Evolutionary conservation across 805 yeast genomes (phyloP), one percentile per base, ranked within the genome.

Genomic region (Schwanniomyces polymorphus): DNA sequence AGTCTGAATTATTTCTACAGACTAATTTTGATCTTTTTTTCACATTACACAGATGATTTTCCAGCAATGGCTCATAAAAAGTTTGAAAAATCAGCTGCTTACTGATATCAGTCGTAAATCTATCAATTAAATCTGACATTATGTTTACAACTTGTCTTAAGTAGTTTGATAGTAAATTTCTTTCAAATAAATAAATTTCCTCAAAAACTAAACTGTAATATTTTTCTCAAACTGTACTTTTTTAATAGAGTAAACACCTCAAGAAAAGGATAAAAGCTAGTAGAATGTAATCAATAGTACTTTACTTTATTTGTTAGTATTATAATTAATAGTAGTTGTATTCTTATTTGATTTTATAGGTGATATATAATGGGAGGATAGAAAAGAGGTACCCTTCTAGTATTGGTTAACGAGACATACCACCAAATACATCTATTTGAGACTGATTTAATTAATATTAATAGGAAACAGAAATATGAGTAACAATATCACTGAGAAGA

Each of bases 1-100:
- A 18, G 38, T 68, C 70, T 17, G 48, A 34, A 42, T 63, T 59
- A 14, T 53, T 41, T 41, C 57, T 48, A 27, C 52, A 45, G 8
- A 46, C 56, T 27, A 57, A 44, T 33, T 43, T 44, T 14, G 42
- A 38, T 27, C 34, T 28, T 17, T 23, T 25, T 10, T 31, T 18
- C n/a, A 45, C 26, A 8, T 26, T 23, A 11, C 39, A 29, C 18
- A 29, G 25, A 18, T 27, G 11, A 4, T 39, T 27, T 17, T 23
- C 27, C 26, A 26, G 10, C 18, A 27, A 21, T 31, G 43, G 27
- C 25, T 26, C 40, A 33, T 35, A 7, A 41, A 50, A 48, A 14
- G 46, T 42, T 7, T 40, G 44, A 43, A 53, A 53, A n/a, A 53
- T 40, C 44, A 42, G 51, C 43, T 53, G 54, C 3, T 38, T 35